phyloP scores from a whole-genome alignment of 257 asterid genomes.

The Euphrasia confusa region DNA sequence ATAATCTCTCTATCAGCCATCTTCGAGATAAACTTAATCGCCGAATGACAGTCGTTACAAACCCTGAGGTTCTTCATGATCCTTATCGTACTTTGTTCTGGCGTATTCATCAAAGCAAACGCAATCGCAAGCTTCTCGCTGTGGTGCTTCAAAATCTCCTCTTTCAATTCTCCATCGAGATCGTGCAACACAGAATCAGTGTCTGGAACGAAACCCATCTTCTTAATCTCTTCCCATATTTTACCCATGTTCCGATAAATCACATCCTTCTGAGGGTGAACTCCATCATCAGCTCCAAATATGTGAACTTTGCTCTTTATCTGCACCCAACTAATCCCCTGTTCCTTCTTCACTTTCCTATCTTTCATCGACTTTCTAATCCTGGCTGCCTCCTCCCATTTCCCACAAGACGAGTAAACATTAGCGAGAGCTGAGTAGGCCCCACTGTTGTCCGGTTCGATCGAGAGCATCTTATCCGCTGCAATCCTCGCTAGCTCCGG shows the following conservation, averaged over 20 bases:
- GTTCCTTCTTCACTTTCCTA: constrained; percentile 79
- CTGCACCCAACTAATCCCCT: constrained; percentile 88
- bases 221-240: constrained; percentile 79
- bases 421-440: constrained; percentile 87
- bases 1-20: constrained; percentile 60
- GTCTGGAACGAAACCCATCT: constrained; percentile 77
- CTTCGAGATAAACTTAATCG: constrained; percentile 64
- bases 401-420: constrained; percentile 70
- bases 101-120: constrained; percentile 66
- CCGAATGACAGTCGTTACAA: constrained; percentile 82
- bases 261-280: constrained; percentile 68
- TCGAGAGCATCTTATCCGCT: constrained; percentile 62
- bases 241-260: constrained; percentile 42
- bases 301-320: constrained; percentile 56
- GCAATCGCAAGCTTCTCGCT: constrained; percentile 93
- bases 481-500: constrained; percentile 62
- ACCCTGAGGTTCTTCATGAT: constrained; percentile 94
- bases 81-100: constrained; percentile 49
- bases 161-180: constrained; percentile 72
- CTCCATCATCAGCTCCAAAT: constrained; percentile 76
- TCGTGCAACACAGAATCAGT: constrained; percentile 70
- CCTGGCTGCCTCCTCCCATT: constrained; percentile 82
- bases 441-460: constrained; percentile 75
- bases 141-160: constrained; percentile 71
- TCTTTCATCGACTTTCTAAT: constrained; percentile 79